Conservation (phyloP, 2,329 filamentous ascomycete genomes). For the Apiospora kogelbergensis region DNA sequence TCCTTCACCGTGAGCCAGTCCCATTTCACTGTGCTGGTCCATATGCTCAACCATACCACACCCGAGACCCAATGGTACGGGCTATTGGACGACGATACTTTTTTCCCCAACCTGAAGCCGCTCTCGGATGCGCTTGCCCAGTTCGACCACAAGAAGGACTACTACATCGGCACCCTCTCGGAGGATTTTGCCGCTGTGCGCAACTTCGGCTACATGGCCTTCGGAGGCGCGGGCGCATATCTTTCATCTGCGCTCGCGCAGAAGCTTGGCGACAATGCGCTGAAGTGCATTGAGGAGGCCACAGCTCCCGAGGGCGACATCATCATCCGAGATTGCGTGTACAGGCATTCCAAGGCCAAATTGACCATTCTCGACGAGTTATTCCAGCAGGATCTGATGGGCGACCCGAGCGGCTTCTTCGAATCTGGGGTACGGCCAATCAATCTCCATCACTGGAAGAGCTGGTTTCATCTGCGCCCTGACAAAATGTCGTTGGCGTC, state of each 20-base stretch:
- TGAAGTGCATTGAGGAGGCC: constrained; percentile 47
- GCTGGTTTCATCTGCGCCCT: constrained; percentile 54
- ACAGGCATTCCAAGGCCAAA: constrained; percentile 50
- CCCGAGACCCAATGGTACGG: constrained; percentile 53
- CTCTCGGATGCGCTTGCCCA: constrained; percentile 46
- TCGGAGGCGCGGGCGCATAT: constrained; percentile 61
- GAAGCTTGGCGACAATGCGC: constrained; percentile 46
- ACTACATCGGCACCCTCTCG: constrained; percentile 58
- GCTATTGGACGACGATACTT: constrained; percentile 64
- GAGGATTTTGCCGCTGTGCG: constrained; percentile 54
- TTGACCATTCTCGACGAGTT: constrained; percentile 57
- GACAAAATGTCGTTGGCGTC: constrained; percentile 49
- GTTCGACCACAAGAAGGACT: constrained; percentile 47
- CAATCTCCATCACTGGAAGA: constrained; percentile 64
- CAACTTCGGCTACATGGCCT: constrained; percentile 58
- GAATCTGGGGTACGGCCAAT: constrained; percentile 55
- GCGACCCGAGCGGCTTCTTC: constrained; percentile 59
- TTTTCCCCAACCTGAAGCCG: constrained; percentile 55
- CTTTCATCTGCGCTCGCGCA: constrained; percentile 52
- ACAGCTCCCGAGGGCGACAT: constrained; percentile 49
- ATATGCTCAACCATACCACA: constrained; percentile 45
- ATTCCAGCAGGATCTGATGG: constrained; percentile 56
- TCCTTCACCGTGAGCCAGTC: constrained; percentile 48
- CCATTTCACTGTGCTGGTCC: constrained; percentile 56
- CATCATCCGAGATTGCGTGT: constrained; percentile 57